Percentiles rank a stretch among this genome's conserved stretches.
phyloP scores from a whole-genome alignment of 805 yeast genomes.

The Starmerella sp. region DNA sequence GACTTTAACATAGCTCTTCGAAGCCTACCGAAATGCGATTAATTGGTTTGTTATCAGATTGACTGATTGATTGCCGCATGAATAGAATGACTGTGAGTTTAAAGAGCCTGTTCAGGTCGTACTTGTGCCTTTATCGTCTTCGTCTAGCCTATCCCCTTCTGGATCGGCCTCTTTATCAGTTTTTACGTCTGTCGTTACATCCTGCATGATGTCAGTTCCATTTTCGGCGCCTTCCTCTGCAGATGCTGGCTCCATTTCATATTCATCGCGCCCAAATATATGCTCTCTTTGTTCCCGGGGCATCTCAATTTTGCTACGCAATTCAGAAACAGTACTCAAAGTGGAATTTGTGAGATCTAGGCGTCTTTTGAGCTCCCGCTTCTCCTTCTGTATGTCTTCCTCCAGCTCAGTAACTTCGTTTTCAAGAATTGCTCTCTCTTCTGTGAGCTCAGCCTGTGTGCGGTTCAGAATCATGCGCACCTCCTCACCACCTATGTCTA shows the following conservation, averaged over 20 bases:
- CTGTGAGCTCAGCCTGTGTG: neutral
- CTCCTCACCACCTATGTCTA: neutral
- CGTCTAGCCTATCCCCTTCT: neutral
- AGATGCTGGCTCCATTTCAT: neutral
- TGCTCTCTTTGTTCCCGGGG: neutral
- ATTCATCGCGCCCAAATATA: neutral
- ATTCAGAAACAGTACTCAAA: neutral
- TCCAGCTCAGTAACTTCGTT: slow-evolving; percentile 2
- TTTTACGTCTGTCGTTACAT: neutral
- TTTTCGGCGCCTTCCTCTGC: neutral
- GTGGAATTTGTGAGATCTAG: neutral
- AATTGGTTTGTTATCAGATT: no score
- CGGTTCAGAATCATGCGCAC: slow-evolving; percentile 3
- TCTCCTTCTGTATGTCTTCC: neutral
- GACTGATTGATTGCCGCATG: no score
- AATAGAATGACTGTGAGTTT: no score
- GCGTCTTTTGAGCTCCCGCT: neutral
- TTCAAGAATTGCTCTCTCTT: neutral
- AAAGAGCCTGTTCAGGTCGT: no score
- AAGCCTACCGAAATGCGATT: no score
- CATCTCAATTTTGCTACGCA: neutral
- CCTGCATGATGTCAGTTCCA: neutral
- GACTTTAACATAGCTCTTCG: no score
- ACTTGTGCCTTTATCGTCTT: neutral
- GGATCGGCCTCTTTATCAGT: neutral